These are phyloP conservation scores for Moesziomyces sp. DNA, from an alignment of 1,284 basidiomycete species.

Conservation along the genomic window DNA sequence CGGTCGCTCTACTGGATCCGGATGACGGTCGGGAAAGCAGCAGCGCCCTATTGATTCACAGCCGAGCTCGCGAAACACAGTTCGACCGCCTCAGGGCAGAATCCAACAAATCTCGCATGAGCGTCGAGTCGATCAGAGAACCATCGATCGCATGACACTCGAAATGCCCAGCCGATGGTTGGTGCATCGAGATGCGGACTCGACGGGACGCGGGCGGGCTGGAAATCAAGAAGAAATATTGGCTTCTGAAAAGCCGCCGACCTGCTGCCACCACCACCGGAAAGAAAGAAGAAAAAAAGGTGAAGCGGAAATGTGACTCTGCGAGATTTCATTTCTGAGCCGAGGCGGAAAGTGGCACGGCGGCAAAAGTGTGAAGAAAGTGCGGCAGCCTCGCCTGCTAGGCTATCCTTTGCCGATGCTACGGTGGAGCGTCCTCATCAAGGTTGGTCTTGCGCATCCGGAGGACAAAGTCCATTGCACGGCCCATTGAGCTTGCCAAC, in stretches of 20 bases:
- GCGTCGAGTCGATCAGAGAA: too few species aligned
- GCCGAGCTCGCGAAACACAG: not conserved
- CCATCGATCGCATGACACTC: not conserved
- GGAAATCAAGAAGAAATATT: not conserved
- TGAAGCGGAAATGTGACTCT: not conserved
- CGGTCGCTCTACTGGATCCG: too few species aligned
- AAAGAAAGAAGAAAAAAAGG: not conserved
- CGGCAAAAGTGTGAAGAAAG: not conserved
- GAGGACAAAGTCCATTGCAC: not conserved
- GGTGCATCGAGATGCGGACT: not conserved
- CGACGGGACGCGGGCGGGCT: not conserved
- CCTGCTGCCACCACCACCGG: too few species aligned
- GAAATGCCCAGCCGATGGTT: not conserved
- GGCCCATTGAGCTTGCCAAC: not conserved
- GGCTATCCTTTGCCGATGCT: not conserved
- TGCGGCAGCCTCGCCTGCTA: too few species aligned
- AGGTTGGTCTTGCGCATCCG: not conserved
- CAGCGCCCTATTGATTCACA: not conserved
- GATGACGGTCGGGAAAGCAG: too few species aligned
- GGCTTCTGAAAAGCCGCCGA: not conserved
- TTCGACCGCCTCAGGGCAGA: not conserved
- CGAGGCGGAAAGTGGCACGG: not conserved
- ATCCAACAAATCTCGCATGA: not conserved
- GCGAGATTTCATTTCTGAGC: too few species aligned
- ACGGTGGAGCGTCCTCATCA: not conserved